phyloP scores from a whole-genome alignment of 768 basidiomycete species.

The Nidula microcarpa region DNA sequence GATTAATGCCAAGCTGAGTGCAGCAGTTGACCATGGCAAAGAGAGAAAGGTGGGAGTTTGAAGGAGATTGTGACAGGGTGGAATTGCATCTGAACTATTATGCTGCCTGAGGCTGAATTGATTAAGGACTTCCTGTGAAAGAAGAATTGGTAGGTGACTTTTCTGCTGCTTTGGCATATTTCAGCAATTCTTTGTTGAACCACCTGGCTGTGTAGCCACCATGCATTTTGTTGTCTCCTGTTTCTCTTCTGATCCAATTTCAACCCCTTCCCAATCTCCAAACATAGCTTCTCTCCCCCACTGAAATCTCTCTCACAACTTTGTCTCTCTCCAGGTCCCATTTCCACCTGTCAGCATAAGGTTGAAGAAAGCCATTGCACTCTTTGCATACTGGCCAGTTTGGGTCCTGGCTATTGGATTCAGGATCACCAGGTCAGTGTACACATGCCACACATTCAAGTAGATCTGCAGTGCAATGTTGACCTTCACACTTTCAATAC shows the following conservation, averaged over 20 bases:
- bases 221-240: no score
- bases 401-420: slow-evolving; percentile 88
- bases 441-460: slow-evolving; percentile 97
- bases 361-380: slow-evolving; percentile 89
- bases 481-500: slow-evolving; percentile 97
- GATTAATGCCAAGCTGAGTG: slow-evolving; percentile 82
- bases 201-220: no score
- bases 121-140: slow-evolving; percentile 84
- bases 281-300: slow-evolving; percentile 78
- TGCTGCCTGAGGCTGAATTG: slow-evolving; percentile 75
- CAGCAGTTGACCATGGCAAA: slow-evolving; percentile 99
- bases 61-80: slow-evolving; percentile 41
- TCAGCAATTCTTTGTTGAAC: no score
- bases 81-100: slow-evolving; percentile 23
- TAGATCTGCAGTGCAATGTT: slow-evolving; percentile 97
- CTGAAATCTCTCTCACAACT: slow-evolving; percentile 69
- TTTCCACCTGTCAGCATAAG: slow-evolving; percentile 75
- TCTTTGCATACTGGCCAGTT: slow-evolving; percentile 87
- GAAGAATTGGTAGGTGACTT: slow-evolving; percentile 62
- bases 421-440: slow-evolving; percentile 96
- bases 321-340: slow-evolving; percentile 32
- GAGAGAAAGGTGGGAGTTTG: slow-evolving; percentile 93
- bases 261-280: slow-evolving; percentile 34
- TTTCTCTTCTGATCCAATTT: not conserved
- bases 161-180: slow-evolving; percentile 14